A percentile compares a stretch with the other conserved stretches of the same genome.
phyloP scores from a whole-genome alignment of 2,329 filamentous ascomycete species.

The Paraconiothyrium brasiliense region DNA sequence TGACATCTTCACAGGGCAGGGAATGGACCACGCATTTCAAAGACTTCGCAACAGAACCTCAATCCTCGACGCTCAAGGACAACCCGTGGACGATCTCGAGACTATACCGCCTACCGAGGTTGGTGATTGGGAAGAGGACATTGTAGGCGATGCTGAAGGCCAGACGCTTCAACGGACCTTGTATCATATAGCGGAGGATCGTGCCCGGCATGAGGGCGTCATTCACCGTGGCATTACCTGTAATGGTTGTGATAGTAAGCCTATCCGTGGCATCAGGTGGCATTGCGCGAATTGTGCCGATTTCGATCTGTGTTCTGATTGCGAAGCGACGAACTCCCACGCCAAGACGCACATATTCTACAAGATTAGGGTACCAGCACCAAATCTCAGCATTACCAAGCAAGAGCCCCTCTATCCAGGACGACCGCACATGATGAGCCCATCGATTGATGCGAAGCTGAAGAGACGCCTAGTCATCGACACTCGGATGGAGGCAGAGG shows the following conservation, averaged over 20 bases:
- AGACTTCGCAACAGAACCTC: conserved; percentile 32
- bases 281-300: conserved; percentile 95
- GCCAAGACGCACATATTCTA: conserved; percentile 95
- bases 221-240: conserved; percentile 93
- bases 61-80: conserved; percentile 9
- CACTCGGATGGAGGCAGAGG: conserved; percentile 74
- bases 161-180: conserved; percentile 86
- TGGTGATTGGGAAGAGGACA: conserved; percentile 37
- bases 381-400: conserved; percentile 78
- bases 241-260: conserved; percentile 85
- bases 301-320: conserved; percentile 94
- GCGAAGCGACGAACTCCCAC: conserved; percentile 80
- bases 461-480: conserved; percentile 67
- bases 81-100: conserved; percentile 32
- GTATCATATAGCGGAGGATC: conserved; percentile 93
- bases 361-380: conserved; percentile 90
- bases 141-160: conserved; percentile 63
- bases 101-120: conserved; percentile 45
- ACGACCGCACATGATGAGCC: conserved; percentile 76
- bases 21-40: conserved; percentile 31
- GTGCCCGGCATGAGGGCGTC: conserved; percentile 77
- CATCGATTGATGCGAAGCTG: conserved; percentile 72
- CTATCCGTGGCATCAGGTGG: conserved; percentile 92
- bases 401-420: conserved; percentile 62
- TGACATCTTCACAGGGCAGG: background rate